phyloP scores from a whole-genome alignment of 495 filamentous ascomycete genomes.

The Talaromyces wortmannii region DNA sequence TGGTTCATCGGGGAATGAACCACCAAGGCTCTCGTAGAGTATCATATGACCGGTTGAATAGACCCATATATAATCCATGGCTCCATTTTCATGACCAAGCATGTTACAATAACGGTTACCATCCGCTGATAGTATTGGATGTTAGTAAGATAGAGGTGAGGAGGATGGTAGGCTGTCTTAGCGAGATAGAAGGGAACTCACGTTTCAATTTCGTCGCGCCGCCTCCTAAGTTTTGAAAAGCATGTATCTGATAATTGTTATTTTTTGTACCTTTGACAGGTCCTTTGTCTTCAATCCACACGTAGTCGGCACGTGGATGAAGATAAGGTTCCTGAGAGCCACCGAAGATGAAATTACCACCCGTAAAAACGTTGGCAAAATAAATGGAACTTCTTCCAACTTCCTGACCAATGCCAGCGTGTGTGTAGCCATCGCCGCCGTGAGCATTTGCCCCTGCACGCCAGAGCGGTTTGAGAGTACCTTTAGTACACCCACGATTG shows the following conservation, averaged over 20 bases:
- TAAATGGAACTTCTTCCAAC: slow-evolving; percentile 2
- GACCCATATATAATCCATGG: slow-evolving; percentile 3
- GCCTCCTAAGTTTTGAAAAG: slow-evolving; percentile 11
- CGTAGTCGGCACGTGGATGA: slow-evolving; percentile 1
- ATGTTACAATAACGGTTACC: slow-evolving; percentile 3
- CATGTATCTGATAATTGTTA: not conserved
- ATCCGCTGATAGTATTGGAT: not conserved
- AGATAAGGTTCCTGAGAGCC: not conserved
- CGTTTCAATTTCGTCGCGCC: slow-evolving; percentile 5
- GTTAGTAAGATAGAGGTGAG: too few species aligned
- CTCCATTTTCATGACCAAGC: not conserved
- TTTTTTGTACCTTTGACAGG: not conserved
- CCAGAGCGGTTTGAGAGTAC: slow-evolving; percentile 2
- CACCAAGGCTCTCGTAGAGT: slow-evolving; percentile 1
- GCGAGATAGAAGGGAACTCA: not conserved
- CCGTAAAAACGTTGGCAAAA: too few species aligned
- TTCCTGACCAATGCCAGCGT: not conserved
- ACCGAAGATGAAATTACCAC: not conserved
- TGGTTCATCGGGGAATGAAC: slow-evolving; percentile 2
- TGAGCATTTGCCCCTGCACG: not conserved
- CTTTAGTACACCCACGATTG: slow-evolving; percentile 11
- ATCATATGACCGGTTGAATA: slow-evolving; percentile 2
- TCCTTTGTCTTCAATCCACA: not conserved
- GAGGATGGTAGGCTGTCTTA: not conserved
- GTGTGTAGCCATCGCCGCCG: not conserved